phyloP scores from a whole-genome alignment of 2,329 filamentous ascomycete genomes.

The Fusarium sp. region DNA sequence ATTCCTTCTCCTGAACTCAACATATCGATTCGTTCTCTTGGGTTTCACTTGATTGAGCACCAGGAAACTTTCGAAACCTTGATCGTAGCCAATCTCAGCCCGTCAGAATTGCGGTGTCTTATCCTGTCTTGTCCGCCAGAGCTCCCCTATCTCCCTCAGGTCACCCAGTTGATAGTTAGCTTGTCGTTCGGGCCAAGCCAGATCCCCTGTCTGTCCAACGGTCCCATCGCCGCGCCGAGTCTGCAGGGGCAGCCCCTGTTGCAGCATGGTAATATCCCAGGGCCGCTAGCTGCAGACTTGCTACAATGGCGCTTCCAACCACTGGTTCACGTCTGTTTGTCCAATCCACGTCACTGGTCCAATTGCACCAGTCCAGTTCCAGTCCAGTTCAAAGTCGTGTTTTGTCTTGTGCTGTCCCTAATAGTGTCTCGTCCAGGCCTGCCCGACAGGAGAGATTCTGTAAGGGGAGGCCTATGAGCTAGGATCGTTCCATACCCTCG shows the following conservation, averaged over 20 bases:
- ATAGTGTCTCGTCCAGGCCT: constrained; percentile 4
- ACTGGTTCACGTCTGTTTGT: constrained; percentile 44
- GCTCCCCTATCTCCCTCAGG: constrained; percentile 39
- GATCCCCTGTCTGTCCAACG: constrained; percentile 30
- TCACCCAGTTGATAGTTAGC: constrained; percentile 16
- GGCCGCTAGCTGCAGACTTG: constrained; percentile 48
- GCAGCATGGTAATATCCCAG: constrained; percentile 51
- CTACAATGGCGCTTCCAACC: constrained; percentile 45
- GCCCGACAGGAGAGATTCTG: constrained; percentile 24
- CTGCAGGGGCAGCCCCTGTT: constrained; percentile 50
- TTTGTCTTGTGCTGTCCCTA: neutral
- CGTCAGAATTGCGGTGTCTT: constrained; percentile 40
- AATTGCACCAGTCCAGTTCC: constrained; percentile 21
- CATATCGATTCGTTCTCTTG: constrained; percentile 6
- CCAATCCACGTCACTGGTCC: constrained; percentile 38
- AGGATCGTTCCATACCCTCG: constrained; percentile 37
- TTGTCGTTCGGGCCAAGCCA: constrained; percentile 1
- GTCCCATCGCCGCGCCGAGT: constrained; percentile 34
- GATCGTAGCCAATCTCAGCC: neutral
- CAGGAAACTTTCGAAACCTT: neutral
- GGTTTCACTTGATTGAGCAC: neutral
- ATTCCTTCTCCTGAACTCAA: constrained; percentile 13
- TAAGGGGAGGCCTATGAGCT: constrained; percentile 38
- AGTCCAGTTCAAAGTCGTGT: neutral
- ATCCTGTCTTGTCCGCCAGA: constrained; percentile 27